A percentile compares a stretch with the other conserved stretches of the same genome.
phyloP scores from a whole-genome alignment of 129 eudicot genomes.

The Sambucus nigra region DNA sequence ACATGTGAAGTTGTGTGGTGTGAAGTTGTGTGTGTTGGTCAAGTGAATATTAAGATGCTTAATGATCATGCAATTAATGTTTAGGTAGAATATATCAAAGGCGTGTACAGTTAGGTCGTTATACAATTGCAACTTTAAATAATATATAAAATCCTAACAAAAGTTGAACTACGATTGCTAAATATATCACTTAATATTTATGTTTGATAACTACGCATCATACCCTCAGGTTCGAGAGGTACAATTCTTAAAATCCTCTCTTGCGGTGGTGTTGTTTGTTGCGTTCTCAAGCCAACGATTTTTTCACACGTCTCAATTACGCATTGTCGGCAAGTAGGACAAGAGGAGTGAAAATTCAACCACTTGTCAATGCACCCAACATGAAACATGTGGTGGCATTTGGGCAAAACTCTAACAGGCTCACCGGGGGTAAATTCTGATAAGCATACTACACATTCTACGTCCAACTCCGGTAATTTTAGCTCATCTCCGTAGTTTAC shows the following conservation, averaged over 20 bases:
- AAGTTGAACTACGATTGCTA: no score
- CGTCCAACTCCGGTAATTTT: conserved; percentile 50
- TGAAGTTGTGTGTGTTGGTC: no score
- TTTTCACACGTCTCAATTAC: conserved; percentile 67
- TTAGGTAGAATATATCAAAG: no score
- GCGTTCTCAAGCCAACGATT: conserved; percentile 20
- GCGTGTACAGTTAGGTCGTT: no score
- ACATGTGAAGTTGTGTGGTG: no score
- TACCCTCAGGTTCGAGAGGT: conserved; percentile 62
- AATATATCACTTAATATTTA: no score
- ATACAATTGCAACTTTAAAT: no score
- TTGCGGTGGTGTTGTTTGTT: conserved; percentile 13
- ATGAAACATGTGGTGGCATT: conserved; percentile 83
- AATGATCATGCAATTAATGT: no score
- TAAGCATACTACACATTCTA: conserved; percentile 73
- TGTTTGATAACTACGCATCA: conserved; percentile 29
- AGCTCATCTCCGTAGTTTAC: conserved; percentile 38
- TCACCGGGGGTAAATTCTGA: conserved; percentile 62
- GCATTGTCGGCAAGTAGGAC: conserved; percentile 86
- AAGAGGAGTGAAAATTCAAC: conserved; percentile 75
- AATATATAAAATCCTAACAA: no score
- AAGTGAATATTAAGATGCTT: no score
- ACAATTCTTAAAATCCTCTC: conserved; percentile 32
- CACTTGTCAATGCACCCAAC: conserved; percentile 76
- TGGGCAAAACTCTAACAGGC: conserved; percentile 54